A percentile compares a stretch with the other conserved stretches of the same genome.
Conservation (phyloP, 2,329 filamentous ascomycete species). For the Grosmannia serpens region DNA sequence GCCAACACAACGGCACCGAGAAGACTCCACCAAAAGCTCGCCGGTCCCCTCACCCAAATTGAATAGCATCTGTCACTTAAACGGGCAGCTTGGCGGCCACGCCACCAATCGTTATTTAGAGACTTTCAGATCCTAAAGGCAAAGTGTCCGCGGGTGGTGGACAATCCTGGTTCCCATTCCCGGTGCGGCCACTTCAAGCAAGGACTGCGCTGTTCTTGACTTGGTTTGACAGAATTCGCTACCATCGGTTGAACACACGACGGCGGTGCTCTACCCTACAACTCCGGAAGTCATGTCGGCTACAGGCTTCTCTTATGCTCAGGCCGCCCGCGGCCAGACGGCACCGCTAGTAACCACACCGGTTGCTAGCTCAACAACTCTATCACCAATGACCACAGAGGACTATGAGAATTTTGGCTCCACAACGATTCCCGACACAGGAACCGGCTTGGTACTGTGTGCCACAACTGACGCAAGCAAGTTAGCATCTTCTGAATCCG, state of each 20-base stretch:
- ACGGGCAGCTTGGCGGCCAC: not conserved
- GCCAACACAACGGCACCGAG: not conserved
- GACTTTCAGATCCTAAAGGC: not conserved
- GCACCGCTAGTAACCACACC: constrained; percentile 27
- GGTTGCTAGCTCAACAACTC: constrained; percentile 15
- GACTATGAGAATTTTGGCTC: constrained; percentile 23
- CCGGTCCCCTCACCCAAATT: not conserved
- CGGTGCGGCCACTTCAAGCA: not conserved
- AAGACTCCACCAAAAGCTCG: not conserved
- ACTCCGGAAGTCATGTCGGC: constrained; percentile 31
- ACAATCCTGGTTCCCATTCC: not conserved
- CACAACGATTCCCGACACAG: constrained; percentile 5
- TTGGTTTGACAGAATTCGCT: not conserved
- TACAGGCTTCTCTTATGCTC: constrained; percentile 78
- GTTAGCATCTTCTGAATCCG: not conserved
- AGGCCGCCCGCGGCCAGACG: constrained; percentile 77
- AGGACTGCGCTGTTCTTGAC: not conserved
- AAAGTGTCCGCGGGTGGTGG: constrained; percentile 6
- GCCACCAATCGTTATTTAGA: constrained; percentile 2
- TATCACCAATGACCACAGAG: constrained; percentile 20
- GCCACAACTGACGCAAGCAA: constrained; percentile 3
- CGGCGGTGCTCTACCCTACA: not conserved
- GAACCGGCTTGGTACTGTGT: not conserved
- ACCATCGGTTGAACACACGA: not conserved
- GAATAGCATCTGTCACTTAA: too few species aligned